Evolutionary conservation across 2,329 filamentous ascomycete species (phyloP), one percentile per base, ranked within the genome.

Genomic region (Paecilomyces sp.): DNA sequence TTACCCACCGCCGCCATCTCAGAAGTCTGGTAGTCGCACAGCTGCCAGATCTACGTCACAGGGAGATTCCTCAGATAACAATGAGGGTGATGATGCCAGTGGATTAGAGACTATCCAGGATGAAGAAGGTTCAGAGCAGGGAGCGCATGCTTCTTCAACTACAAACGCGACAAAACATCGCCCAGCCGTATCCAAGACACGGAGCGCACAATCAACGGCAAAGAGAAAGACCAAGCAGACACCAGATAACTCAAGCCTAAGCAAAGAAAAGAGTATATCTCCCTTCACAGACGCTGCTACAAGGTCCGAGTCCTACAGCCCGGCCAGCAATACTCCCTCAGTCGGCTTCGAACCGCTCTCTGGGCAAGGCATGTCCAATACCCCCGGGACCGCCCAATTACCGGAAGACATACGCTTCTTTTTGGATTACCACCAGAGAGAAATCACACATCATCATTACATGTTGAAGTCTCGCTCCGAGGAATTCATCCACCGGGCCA

Each of bases 361-460:
- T 22, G 63, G 64, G 25, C 55, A 61, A n/a, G 70, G 73, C 15
- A 28, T 65, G 31, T 58, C 61, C 13, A 59, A 61, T 24, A 54
- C 72, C 15, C 64, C 68, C 30, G 70, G 65, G 53, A 67, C 64
- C 24, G 62, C 67, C 15, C 67, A 67, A 31, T 61, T 76, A 7
- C 81, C 87, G 1, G 79, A 82, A 9, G 90, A 96, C 67, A 74
- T 95, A 54, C 87, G 88, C 60, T 89, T 86, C 69, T 92, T 94
- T 71, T 79, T 97, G 18, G 80, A 84, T 41, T 96, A 92, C 74
- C 92, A 90, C 68, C 83, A 83, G 65, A 85, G 91, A 55, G 86
- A 92, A 66, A 84, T 97, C 61, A 91, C 86, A 0, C 82, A 89
- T 70, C 87, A 90, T 64, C 92, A 96, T 74, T 97, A 96, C 72